Evolutionary conservation across 2,329 filamentous ascomycete species (phyloP), one percentile per base, ranked within the genome.

Genomic region (Sclerotinia borealis): DNA sequence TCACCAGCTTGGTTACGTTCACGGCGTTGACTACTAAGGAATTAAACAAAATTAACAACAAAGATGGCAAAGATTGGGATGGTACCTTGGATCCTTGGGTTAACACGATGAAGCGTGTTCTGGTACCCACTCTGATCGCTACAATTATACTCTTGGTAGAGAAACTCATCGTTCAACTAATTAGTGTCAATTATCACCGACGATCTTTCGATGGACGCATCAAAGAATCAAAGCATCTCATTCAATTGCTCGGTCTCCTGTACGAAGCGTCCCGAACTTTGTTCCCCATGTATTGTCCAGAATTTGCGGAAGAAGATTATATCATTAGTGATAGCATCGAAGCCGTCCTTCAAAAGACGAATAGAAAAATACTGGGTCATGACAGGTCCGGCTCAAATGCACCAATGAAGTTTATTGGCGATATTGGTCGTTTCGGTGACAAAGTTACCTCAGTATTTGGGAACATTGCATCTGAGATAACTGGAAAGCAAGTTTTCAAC

Each of bases 401-500:
- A 2, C 93, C 93, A 0, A 87, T 96, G 82, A 86, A 85, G 66
- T 77, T 97, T 19, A 87, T 98, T 56, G 75, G 74, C 19, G 87
- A 89, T 62, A 87, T 92, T 58, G 90, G 90, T 47, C 87, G 92
- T 27, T 81, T 96, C 61, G 93, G 93, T 71, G 93, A 96, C 80
- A 96, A 96, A 77, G 86, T 98, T 66, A 96, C 93, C 0, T 93
- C 92, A 1, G 90, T 89, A 0, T 96, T 98, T 75, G 95, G 95
- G 29, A 95, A 96, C 71, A 86, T 98, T 58, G 93, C 95, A 1
- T 91, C 91, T 2, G 95, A 98, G 72, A 93, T 99, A 65, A 96
- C 95, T 0, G 95, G 95, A 68, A 96, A 96, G 78, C 87, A 96
- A 72, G 89, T 97, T 27, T 96, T 98, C 79, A 96, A 97, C 76